Base-by-base conservation (phyloP, 495 filamentous ascomycete species). In the Penicillium robsamsonii region DNA sequence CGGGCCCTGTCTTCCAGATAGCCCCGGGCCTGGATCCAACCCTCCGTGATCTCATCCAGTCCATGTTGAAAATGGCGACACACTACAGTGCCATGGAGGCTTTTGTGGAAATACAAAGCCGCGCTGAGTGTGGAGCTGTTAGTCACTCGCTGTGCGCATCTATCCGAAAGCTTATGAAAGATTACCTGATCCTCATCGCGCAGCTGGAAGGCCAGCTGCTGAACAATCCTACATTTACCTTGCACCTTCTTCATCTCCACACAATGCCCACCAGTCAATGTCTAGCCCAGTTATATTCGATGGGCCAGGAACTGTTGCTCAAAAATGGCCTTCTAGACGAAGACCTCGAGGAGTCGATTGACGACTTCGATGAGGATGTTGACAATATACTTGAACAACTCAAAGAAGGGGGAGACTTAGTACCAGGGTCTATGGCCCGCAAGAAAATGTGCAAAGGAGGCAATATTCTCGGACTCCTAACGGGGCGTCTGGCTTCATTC, bases 381-480 rank as follows among this genome's bases (percentile, higher is more conserved):
- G 93, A 97, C 62, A 90, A 95, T 59, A 87, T 97, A 56, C 79
- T 96, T 41, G 90, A 96, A 61, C 86, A 86, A 38, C 75, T 92
- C 30, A 79, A 82, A 61, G 89, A 90, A 65, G 91, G 90, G 6
- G 90, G 87, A 7, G 89, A 96, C 59, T 75, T 93, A 22, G 75
- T 77, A 22, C 84, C 86, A 6, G 87, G 88, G 8, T 87, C 87
- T 31, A 87, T 95, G 76, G 86, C 88, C 0, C 88, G 85, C 38
- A 94, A 93, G 70, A 96, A 90, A 62, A 86, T 96, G 30, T 97
- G 91, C 75, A 96, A 96, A 77, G 94, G 94, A 17, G 94, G 94
- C 13, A 88, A 89, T 59, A 91, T 96, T 31, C 75, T 98, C 10
- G 87, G 90, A 0, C 72, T 97, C 9, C 77, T 98, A 20, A 92